Base-by-base conservation (phyloP, 2,329 filamentous ascomycete species). In the Nigrospora osmanthi region DNA sequence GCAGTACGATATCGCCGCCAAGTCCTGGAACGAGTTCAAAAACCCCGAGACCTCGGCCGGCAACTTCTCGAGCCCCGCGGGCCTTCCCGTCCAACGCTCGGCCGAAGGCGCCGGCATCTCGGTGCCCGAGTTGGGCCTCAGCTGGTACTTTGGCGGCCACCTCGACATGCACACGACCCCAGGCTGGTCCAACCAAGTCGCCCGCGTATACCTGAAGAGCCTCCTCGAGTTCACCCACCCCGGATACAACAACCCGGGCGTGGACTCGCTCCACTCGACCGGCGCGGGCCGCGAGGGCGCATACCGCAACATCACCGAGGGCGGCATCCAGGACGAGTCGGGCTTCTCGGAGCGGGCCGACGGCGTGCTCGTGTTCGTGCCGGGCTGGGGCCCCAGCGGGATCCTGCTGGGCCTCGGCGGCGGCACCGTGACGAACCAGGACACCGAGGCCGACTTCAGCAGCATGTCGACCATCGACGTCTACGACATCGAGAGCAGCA, bases 131-230 rank as follows among this genome's bases (percentile, higher is more conserved):
- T 65, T 89, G 1, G 85, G 85, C 0, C 65, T 83, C 39, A 87
- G 83, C 31, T 90, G 81, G 71, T 90, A 88, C 60, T 90, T 90
- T 62, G 86, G 85, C 23, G 86, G 86, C 0, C 86, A 89, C 61
- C 66, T 87, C 6, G 85, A 90, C 58, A 58, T 64, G 56, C 66
- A 65, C 11, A 78, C 75, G 5, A 81, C 72, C 0, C 63, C 60
- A 1, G 84, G 80, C 12, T 89, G 86, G 86, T 81, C 80, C n/a
- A 75, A 76, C 42, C 72, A 78, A 43, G 70, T 79, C 17, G 64
- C 69, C 0, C 71, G 85, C 6, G 69, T 88, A 1, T 90, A 89
- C 58, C 65, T 90, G 37, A 87, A 83, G 63, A 87, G 81, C 38
- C 66, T 90, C 30, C 67, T 89, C 13, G 85, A 90, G 56, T 90